A percentile compares a stretch with the other conserved stretches of the same genome.
Evolutionary conservation across 2,329 filamentous ascomycete genomes (phyloP).

Genomic region (Nemania serpens): DNA sequence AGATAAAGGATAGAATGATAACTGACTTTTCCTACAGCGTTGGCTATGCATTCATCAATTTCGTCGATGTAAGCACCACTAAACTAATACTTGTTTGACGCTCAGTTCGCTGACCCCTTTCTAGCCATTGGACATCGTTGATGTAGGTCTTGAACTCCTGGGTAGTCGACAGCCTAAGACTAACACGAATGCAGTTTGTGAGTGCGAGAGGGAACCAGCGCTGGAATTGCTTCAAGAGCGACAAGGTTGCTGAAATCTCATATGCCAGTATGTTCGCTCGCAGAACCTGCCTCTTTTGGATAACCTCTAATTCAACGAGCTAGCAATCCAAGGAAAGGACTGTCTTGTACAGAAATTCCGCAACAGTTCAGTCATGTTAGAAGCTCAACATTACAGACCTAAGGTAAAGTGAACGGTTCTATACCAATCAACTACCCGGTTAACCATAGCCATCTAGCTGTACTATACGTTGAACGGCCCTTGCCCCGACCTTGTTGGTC

Average conservation of each 20-base stretch:
- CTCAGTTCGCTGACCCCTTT: slow-evolving; percentile 46
- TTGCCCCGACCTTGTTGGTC: slow-evolving; percentile 61
- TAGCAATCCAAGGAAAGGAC: slow-evolving; percentile 89
- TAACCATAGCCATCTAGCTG: slow-evolving; percentile 46
- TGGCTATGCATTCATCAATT: slow-evolving; percentile 97
- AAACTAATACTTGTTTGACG: background rate
- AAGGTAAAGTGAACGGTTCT: slow-evolving; percentile 62
- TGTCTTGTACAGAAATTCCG: slow-evolving; percentile 93
- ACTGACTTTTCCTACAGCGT: slow-evolving; percentile 62
- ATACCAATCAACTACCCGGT: background rate
- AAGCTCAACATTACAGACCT: slow-evolving; percentile 79
- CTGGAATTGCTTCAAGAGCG: slow-evolving; percentile 81
- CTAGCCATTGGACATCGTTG: slow-evolving; percentile 73
- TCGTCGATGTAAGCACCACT: slow-evolving; percentile 68
- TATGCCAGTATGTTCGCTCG: slow-evolving; percentile 79
- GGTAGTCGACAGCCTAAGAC: background rate
- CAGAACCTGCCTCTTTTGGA: background rate
- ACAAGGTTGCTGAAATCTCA: slow-evolving; percentile 87
- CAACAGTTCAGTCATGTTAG: slow-evolving; percentile 95
- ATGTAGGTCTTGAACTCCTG: slow-evolving; percentile 51
- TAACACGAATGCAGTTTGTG: slow-evolving; percentile 63
- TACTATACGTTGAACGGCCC: slow-evolving; percentile 58
- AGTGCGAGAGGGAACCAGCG: slow-evolving; percentile 70
- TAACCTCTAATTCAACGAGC: slow-evolving; percentile 34
- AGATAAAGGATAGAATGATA: slow-evolving; percentile 29